Evolutionary conservation across 495 filamentous ascomycete genomes (phyloP), one percentile per base, ranked within the genome.

Genomic region (Aspergillus funiculosus): DNA sequence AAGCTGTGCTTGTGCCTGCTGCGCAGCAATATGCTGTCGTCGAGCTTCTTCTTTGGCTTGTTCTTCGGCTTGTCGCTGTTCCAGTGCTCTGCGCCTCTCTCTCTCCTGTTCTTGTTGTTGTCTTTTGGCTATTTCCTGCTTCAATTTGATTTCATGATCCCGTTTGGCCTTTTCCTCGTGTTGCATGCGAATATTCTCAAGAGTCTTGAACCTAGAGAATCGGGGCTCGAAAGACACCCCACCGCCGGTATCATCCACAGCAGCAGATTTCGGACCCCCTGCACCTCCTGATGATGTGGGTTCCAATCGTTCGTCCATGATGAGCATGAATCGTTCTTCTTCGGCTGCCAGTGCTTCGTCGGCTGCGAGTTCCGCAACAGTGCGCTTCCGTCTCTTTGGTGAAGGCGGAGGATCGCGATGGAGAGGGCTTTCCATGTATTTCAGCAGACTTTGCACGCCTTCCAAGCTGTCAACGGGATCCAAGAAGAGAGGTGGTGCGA

Each of bases 261-360:
- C 81, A 3, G 80, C 71, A 37, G 83, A 76, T 48, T 81, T 85
- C 1, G 74, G 71, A 17, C 63, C 74, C 29, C 69, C 76, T 27
- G 80, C 74, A 11, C 71, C 74, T 35, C 76, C 69, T 0, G 77
- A 74, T 29, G 71, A 66, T 13, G 75, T 74, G 8, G 82, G 71
- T 17, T 80, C 76, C 34, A 87, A 72, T 10, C 87, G 77, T 54
- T 97, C 94, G 45, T 99, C 92, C 71, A 91, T 82, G 36, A 87
- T 83, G 26, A 97, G 87, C 84, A 97, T 89, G 52, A 89, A 90
- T 20, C 86, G 74, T 60, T 96, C 88, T 59, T 88, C 82, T 34
- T 92, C 83, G 8, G 88, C 89, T 5, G 88, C 88, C 46, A 86
- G 69, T 0, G 92, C 90, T 60, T 97, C 89, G 59, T 97, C 92